These are phyloP conservation scores for Cyclospora cayetanensis DNA, from an alignment of 169 alveolate species.

Conservation along the genomic window DNA sequence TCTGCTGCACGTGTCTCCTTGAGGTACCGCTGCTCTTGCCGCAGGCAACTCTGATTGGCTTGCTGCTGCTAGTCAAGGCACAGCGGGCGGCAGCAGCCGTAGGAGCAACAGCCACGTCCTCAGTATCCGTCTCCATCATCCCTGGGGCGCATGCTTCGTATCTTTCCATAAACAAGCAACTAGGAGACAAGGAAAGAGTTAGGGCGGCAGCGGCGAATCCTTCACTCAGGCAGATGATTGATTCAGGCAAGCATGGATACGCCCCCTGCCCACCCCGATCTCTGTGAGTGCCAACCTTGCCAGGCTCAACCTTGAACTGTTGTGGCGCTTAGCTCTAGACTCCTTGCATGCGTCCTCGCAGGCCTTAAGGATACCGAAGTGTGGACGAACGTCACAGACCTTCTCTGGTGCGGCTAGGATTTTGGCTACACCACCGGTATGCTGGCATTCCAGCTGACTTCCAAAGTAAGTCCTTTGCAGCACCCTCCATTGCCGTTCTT, in stretches of 20 bases:
- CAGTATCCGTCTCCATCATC: conserved; percentile 75
- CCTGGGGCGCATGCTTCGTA: conserved; percentile 89
- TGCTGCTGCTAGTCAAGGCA: conserved; percentile 94
- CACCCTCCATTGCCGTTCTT: too few relatives aligned
- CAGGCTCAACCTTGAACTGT: not conserved
- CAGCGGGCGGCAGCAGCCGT: conserved; percentile 79
- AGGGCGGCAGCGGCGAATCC: conserved; percentile 96
- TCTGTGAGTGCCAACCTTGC: not conserved
- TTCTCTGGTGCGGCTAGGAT: not conserved
- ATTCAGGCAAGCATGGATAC: conserved; percentile 63
- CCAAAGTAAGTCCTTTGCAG: too few relatives aligned
- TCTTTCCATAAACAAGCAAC: conserved; percentile 92
- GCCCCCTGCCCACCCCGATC: too few relatives aligned
- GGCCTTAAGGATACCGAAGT: not conserved
- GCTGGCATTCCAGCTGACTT: too few relatives aligned
- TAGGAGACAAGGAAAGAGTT: conserved; percentile 97
- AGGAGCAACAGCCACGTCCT: not conserved
- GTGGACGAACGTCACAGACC: not conserved
- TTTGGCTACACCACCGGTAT: too few relatives aligned
- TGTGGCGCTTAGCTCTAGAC: too few relatives aligned
- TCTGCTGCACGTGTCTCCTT: too few relatives aligned
- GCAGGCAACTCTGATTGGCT: conserved; percentile 96
- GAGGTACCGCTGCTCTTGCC: too few relatives aligned
- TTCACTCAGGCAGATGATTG: conserved; percentile 45
- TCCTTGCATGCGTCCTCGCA: too few relatives aligned